These are phyloP conservation scores for Zygoascus sp. DNA, from an alignment of 1,139 yeast genomes.

Conservation along the genomic window DNA sequence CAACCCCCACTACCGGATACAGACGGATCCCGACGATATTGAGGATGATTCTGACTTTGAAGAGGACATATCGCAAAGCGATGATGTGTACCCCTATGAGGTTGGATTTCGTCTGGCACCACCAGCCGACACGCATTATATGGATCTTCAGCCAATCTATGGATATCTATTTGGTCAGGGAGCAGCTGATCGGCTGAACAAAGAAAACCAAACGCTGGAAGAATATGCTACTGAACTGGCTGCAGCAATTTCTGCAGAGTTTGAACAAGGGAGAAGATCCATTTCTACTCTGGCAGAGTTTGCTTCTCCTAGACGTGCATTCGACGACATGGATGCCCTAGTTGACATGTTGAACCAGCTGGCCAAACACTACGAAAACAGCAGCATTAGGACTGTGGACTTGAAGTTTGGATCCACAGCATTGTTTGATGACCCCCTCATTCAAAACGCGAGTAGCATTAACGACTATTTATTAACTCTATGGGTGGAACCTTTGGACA, in stretches of 20 bases:
- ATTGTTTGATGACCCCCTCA: slow-evolving; percentile 15
- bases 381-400: slow-evolving; percentile 28
- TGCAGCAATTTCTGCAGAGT: background rate
- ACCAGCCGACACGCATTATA: slow-evolving; percentile 3
- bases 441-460: slow-evolving; percentile 16
- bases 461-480: slow-evolving; percentile 17
- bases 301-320: slow-evolving; percentile 13
- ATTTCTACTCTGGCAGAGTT: slow-evolving; percentile 18
- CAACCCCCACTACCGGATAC: slow-evolving; percentile 11
- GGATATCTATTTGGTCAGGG: slow-evolving; percentile 15
- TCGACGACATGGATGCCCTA: slow-evolving; percentile 41
- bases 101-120: slow-evolving; percentile 3
- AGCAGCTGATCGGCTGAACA: background rate
- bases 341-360: slow-evolving; percentile 52
- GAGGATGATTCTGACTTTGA: slow-evolving; percentile 4
- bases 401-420: slow-evolving; percentile 16
- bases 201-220: background rate
- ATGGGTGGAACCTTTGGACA: slow-evolving; percentile 21
- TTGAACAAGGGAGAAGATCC: slow-evolving; percentile 14
- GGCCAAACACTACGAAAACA: slow-evolving; percentile 35
- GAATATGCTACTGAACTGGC: slow-evolving; percentile 2
- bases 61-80: slow-evolving; percentile 1
- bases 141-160: slow-evolving; percentile 19
- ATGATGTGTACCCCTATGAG: slow-evolving; percentile 12
- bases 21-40: slow-evolving; percentile 8